Percentiles rank a stretch among this genome's conserved stretches.
These are phyloP conservation scores for Coemansia sp. DNA, from an alignment of 192 early-diverging fungal species.

Conservation along the genomic window DNA sequence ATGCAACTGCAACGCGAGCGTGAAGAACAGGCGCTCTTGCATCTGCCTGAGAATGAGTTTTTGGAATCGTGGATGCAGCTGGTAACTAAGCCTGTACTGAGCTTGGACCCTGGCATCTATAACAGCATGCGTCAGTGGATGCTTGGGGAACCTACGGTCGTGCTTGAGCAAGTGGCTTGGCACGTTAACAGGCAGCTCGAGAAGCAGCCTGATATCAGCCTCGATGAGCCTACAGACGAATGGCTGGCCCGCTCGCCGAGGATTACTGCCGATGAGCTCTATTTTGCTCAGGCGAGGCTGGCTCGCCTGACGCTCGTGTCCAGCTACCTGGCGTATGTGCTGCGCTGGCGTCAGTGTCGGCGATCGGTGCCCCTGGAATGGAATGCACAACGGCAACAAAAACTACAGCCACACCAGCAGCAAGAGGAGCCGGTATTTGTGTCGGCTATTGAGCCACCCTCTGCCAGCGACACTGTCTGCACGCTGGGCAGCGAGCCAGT, in stretches of 20 bases:
- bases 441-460: neutral
- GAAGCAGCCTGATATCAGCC: constrained; percentile 41
- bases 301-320: constrained; percentile 30
- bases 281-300: constrained; percentile 14
- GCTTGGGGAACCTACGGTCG: constrained; percentile 5
- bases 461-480: neutral
- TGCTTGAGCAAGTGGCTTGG: constrained; percentile 15
- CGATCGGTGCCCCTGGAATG: neutral
- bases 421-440: neutral
- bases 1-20: constrained; percentile 24
- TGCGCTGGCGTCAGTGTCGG: constrained; percentile 33
- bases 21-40: constrained; percentile 37
- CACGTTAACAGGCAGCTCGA: constrained; percentile 32
- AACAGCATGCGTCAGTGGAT: constrained; percentile 39
- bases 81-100: constrained; percentile 23
- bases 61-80: constrained; percentile 37
- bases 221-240: neutral
- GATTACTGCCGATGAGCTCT: neutral
- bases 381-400: neutral
- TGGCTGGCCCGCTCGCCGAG: neutral
- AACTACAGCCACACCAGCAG: neutral
- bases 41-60: constrained; percentile 30
- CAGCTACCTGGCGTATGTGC: constrained; percentile 37
- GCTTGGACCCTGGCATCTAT: constrained; percentile 21
- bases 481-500: neutral